Conservation (phyloP, 768 basidiomycete genomes). For the Tylopilus cervinicoccineus region DNA sequence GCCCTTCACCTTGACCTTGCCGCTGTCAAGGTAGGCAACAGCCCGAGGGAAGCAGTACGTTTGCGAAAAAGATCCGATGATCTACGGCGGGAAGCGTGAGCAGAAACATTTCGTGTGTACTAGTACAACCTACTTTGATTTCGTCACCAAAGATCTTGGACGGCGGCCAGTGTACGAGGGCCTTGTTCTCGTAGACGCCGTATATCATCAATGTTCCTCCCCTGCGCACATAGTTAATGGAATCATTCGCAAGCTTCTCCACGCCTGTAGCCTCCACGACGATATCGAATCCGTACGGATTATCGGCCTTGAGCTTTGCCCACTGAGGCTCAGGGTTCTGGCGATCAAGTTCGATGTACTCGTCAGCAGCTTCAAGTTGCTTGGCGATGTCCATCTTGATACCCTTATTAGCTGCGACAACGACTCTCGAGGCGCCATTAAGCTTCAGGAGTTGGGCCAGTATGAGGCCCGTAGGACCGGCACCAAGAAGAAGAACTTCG, state of each 20-base stretch:
- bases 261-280: conserved; percentile 80
- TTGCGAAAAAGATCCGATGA: conserved; percentile 90
- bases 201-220: conserved; percentile 87
- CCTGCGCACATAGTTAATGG: conserved; percentile 85
- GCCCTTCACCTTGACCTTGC: conserved; percentile 78
- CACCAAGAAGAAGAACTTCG: conserved; percentile 81
- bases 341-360: conserved; percentile 82
- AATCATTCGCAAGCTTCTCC: conserved; percentile 80
- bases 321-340: conserved; percentile 73
- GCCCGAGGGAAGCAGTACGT: conserved; percentile 89
- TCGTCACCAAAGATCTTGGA: conserved; percentile 77
- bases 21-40: conserved; percentile 82
- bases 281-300: conserved; percentile 89
- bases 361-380: conserved; percentile 73
- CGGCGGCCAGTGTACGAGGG: conserved; percentile 82
- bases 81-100: conserved; percentile 38
- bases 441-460: conserved; percentile 84
- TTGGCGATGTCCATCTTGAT: conserved; percentile 88
- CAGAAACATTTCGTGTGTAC: not conserved
- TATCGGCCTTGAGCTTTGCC: conserved; percentile 72
- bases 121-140: conserved; percentile 42
- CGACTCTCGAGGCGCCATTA: conserved; percentile 77
- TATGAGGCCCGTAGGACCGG: conserved; percentile 91
- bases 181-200: conserved; percentile 86
- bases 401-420: conserved; percentile 86